These are phyloP conservation scores for Populus tremula DNA, from an alignment of 345 rosid species.

Conservation along the genomic window DNA sequence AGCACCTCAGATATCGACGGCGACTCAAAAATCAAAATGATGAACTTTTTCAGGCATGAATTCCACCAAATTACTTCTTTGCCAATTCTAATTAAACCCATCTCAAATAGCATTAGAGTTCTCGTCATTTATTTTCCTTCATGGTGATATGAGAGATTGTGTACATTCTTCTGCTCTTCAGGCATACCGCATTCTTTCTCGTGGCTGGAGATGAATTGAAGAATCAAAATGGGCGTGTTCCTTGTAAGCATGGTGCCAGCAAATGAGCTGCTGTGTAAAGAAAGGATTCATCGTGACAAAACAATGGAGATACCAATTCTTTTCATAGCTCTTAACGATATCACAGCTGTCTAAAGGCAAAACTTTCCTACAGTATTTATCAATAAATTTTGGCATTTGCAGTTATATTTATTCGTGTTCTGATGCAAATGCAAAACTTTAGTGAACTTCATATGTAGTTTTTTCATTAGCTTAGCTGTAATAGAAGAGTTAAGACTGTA, in stretches of 20 bases:
- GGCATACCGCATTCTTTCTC: conserved; percentile 91
- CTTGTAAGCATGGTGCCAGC: conserved; percentile 47
- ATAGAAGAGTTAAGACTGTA: not conserved
- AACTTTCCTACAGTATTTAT: not conserved
- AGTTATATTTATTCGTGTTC: not conserved
- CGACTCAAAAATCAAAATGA: conserved; percentile 70
- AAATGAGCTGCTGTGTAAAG: conserved; percentile 25
- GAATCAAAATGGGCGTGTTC: conserved; percentile 44
- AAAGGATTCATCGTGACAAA: not conserved
- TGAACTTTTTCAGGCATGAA: conserved; percentile 72
- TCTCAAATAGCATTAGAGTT: not conserved
- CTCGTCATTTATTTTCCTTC: conserved; percentile 1
- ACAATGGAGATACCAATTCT: not conserved
- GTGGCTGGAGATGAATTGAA: conserved; percentile 91
- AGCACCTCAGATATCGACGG: conserved; percentile 56
- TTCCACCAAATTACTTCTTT: not conserved
- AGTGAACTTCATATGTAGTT: not conserved
- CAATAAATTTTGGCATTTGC: conserved; percentile 5
- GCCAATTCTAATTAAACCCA: not conserved
- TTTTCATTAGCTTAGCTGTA: not conserved
- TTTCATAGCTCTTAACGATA: not conserved
- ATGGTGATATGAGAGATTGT: not conserved
- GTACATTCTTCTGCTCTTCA: conserved; percentile 19
- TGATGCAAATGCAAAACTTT: not conserved
- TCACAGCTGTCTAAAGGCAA: not conserved